Evolutionary conservation across 805 yeast species (phyloP), one percentile per base, ranked within the genome.

Genomic region (Dipodascus geniculatus): DNA sequence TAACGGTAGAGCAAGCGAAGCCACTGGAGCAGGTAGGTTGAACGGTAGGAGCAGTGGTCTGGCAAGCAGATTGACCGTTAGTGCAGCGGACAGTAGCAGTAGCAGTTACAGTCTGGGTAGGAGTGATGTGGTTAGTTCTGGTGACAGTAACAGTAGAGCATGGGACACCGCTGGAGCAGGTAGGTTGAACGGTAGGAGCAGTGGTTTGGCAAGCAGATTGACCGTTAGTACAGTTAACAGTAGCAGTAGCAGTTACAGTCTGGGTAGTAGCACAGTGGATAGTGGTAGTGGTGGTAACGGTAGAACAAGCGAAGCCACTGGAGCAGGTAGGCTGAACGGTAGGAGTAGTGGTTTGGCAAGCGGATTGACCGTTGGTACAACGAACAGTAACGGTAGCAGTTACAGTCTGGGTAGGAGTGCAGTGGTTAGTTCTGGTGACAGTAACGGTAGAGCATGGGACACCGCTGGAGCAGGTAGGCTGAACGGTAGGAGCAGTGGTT

Each of bases 231-330:
- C 22, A 49, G 17, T 19, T 38, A 28, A n/a, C 51, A 48, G 23
- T 51, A 48, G 19, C 55, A 49, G 23, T 52, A 53, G 38, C 54
- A 48, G 31, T 49, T 48, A 49, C 57, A 28, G 35, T 28, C 14
- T 28, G 67, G 66, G 53, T 67, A 23, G 47, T 61, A 48, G 20
- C 51, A 48, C 20, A 49, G 22, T 3, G 47, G 48, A 20, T 49
- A 44, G 23, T 31, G 42, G 31, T 22, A 22, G 4, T 22, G 16
- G 23, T 44, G 11, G 52, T 48, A 28, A 24, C 17, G 4, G 44
- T 38, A 6, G 20, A 14, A n/a, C 44, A 38, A 4, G 44, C 44
- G 19, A n/a, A 38, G 4, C 44, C 44, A n/a, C 19, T 38, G 14
- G 44, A 38, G 44, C 44, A 38, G 11, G 44, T 38, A n/a, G 44